phyloP scores from a whole-genome alignment of 257 asterid genomes.

The Nicotiana obtusifolia region DNA sequence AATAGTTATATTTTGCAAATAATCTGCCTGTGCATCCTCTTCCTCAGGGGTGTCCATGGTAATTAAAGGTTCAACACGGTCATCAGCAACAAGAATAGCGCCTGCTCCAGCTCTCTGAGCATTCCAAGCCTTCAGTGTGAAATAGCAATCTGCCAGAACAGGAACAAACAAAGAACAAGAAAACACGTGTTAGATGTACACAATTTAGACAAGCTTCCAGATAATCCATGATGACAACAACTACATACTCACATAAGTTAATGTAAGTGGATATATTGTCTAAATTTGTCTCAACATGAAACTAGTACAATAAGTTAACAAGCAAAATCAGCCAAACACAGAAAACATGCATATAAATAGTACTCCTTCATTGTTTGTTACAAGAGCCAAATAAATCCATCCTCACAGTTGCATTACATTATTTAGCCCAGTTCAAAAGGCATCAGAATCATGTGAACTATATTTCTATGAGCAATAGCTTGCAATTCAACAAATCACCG shows the following conservation, averaged over 20 bases:
- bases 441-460: background rate
- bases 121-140: constrained; percentile 88
- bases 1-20: constrained; percentile 64
- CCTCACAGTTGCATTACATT: background rate
- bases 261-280: background rate
- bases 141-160: constrained; percentile 59
- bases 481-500: background rate
- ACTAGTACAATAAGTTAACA: background rate
- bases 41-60: constrained; percentile 93
- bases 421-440: background rate
- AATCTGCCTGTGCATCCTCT: constrained; percentile 51
- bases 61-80: constrained; percentile 65
- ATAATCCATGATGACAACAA: background rate
- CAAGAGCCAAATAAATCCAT: background rate
- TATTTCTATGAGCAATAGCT: background rate
- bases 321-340: background rate
- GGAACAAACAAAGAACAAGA: background rate
- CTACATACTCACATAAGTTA: background rate
- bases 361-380: background rate
- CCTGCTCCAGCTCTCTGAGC: constrained; percentile 95
- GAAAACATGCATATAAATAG: background rate
- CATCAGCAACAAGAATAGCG: constrained; percentile 85
- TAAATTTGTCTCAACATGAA: background rate
- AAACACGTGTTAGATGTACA: background rate
- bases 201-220: background rate